Percentiles rank a stretch among this genome's conserved stretches.
phyloP scores from a whole-genome alignment of 306 rosid genomes.

The Citrullus colocynthis region DNA sequence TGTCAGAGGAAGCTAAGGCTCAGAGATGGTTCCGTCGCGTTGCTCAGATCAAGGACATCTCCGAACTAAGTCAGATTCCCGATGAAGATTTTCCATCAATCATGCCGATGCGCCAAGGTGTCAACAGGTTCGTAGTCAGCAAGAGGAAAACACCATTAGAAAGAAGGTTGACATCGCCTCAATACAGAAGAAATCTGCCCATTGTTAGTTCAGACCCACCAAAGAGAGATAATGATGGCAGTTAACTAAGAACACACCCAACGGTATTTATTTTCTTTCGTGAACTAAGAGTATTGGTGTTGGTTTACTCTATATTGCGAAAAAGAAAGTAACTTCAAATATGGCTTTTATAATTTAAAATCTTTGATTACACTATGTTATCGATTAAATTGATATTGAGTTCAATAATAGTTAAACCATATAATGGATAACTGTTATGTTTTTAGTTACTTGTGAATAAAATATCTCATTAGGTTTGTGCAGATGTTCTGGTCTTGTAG shows the following conservation, averaged over 20 bases:
- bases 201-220: slow-evolving; percentile 58
- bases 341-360: background rate
- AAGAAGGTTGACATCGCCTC: slow-evolving; percentile 90
- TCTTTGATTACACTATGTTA: background rate
- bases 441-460: background rate
- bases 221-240: slow-evolving; percentile 42
- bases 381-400: background rate
- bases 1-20: slow-evolving; percentile 99
- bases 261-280: background rate
- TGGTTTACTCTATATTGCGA: background rate
- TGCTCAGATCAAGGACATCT: slow-evolving; percentile 89
- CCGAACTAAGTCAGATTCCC: slow-evolving; percentile 94
- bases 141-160: slow-evolving; percentile 95
- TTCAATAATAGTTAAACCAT: background rate
- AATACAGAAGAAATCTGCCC: slow-evolving; percentile 79
- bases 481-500: background rate
- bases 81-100: slow-evolving; percentile 97
- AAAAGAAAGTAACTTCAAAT: background rate
- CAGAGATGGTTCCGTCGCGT: slow-evolving; percentile 96
- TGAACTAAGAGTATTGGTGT: slow-evolving; percentile 5
- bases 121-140: slow-evolving; percentile 94
- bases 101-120: slow-evolving; percentile 99
- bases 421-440: background rate
- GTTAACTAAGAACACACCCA: slow-evolving; percentile 18
- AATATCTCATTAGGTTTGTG: background rate